These are phyloP conservation scores for Alisma plantagoaquatica DNA, from an alignment of 106 monocot species.

Conservation along the genomic window DNA sequence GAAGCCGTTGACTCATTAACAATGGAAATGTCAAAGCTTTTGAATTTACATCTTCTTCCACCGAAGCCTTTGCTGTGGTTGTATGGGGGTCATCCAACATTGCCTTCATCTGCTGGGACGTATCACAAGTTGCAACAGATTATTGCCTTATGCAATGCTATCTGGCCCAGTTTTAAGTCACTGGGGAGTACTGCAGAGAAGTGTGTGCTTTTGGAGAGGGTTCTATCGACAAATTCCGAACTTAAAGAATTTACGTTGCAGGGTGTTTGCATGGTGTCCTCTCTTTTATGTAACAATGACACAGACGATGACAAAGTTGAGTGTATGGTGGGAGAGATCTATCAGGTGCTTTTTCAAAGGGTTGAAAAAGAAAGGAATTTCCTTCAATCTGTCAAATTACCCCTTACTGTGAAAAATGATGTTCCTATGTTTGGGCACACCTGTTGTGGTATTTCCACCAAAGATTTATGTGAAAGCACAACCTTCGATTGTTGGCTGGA, in stretches of 20 bases:
- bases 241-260: background rate
- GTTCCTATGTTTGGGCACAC: background rate
- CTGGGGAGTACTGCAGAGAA: conserved; percentile 46
- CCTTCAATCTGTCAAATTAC: background rate
- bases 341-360: background rate
- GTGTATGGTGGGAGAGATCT: background rate
- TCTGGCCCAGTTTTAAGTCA: conserved; percentile 34
- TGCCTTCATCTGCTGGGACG: conserved; percentile 38
- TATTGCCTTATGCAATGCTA: conserved; percentile 22
- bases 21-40: conserved; percentile 10
- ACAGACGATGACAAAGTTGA: background rate
- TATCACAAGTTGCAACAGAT: conserved; percentile 50
- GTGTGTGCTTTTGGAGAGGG: background rate
- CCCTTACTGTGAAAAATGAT: background rate
- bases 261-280: background rate
- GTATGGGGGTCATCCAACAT: conserved; percentile 70
- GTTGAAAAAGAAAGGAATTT: background rate
- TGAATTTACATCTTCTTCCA: conserved; percentile 16
- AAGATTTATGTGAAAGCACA: background rate
- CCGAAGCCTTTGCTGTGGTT: conserved; percentile 53
- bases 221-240: background rate
- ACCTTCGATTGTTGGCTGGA: background rate
- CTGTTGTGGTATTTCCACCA: background rate
- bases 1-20: conserved; percentile 16
- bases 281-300: background rate